A percentile compares a stretch with the other conserved stretches of the same genome.
These are phyloP conservation scores for Auriscalpium orientale DNA, from an alignment of 768 basidiomycete species.

Conservation along the genomic window DNA sequence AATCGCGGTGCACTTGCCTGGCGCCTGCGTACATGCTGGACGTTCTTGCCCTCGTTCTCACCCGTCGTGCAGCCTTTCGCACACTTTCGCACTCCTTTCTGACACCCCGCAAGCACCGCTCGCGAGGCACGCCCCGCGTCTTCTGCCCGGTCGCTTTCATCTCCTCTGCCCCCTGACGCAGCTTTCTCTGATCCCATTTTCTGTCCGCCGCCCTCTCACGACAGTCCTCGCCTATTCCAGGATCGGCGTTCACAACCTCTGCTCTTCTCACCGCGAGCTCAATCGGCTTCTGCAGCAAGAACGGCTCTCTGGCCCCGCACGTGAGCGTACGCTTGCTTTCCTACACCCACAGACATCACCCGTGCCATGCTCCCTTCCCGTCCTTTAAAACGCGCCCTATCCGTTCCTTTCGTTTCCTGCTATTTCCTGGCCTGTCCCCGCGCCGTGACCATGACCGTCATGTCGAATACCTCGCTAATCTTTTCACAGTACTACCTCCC, in stretches of 20 bases:
- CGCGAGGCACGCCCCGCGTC: too few species aligned
- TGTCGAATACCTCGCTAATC: constrained; percentile 9
- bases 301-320: neutral
- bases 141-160: too few species aligned
- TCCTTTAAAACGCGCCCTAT: neutral
- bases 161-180: too few species aligned
- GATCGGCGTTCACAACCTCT: neutral
- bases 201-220: neutral
- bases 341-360: neutral
- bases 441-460: constrained; percentile 1
- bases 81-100: too few species aligned
- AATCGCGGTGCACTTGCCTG: too few species aligned
- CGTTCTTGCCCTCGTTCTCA: too few species aligned
- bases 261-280: neutral
- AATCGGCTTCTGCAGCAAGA: too few species aligned
- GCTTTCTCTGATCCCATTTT: neutral
- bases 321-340: neutral
- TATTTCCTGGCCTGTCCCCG: too few species aligned
- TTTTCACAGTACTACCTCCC: constrained; percentile 23
- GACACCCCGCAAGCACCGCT: too few species aligned
- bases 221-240: neutral
- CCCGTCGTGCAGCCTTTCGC: too few species aligned
- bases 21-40: too few species aligned
- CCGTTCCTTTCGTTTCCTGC: neutral
- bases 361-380: neutral